A percentile compares a stretch with the other conserved stretches of the same genome.
Conservation (phyloP, 192 early-diverging fungal species). For the Linnemannia schmuckeri region DNA sequence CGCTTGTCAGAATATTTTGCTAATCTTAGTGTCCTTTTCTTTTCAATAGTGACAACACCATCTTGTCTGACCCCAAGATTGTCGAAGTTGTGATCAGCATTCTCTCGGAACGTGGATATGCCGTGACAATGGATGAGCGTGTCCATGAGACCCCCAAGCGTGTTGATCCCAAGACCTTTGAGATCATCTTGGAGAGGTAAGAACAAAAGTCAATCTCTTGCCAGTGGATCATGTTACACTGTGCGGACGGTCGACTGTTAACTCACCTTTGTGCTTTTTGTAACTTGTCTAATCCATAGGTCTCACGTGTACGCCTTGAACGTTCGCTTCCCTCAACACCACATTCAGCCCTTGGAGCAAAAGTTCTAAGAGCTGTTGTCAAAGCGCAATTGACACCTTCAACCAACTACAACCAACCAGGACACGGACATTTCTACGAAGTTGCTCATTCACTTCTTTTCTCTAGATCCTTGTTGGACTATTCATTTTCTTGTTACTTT, state of each 20-base stretch:
- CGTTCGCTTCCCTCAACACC: conserved; percentile 70
- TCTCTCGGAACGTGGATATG: conserved; percentile 69
- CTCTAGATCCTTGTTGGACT: too few relatives aligned
- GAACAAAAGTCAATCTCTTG: background rate
- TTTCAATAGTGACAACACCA: conserved; percentile 53
- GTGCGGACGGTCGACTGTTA: background rate
- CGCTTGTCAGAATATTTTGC: background rate
- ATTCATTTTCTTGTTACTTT: too few relatives aligned
- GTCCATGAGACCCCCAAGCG: conserved; percentile 62
- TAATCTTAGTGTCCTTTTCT: too few relatives aligned
- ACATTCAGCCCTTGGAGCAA: conserved; percentile 71
- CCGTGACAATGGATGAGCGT: conserved; percentile 66
- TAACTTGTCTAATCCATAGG: conserved; percentile 16
- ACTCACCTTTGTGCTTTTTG: background rate
- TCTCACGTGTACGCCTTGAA: conserved; percentile 62
- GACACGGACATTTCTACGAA: too few relatives aligned
- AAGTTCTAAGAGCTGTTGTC: conserved; percentile 56
- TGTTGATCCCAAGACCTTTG: conserved; percentile 62
- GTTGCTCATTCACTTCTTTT: too few relatives aligned
- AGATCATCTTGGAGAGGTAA: conserved; percentile 65
- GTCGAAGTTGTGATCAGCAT: conserved; percentile 69
- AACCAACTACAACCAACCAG: too few relatives aligned
- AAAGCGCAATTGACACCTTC: too few relatives aligned
- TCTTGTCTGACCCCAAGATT: conserved; percentile 61
- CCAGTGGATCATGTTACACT: background rate